Evolutionary conservation across 2,329 filamentous ascomycete species (phyloP).

Genomic region (Colletotrichum tamarilloi): DNA sequence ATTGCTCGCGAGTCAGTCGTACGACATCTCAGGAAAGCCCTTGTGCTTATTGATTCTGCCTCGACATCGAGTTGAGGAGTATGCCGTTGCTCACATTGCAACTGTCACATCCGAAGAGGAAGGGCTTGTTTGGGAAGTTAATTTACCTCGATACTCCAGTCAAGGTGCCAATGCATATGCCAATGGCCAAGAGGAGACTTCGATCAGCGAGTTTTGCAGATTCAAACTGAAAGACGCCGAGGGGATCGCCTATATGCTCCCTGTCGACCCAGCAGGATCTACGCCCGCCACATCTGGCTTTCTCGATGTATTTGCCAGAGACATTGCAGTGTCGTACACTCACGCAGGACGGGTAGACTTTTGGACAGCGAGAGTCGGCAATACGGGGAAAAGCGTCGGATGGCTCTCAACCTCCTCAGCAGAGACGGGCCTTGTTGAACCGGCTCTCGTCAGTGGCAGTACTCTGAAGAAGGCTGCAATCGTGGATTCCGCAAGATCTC

Average conservation of each 20-base stretch:
- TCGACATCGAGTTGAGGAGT: conserved; percentile 64
- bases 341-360: conserved; percentile 79
- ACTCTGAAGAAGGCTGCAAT: conserved; percentile 88
- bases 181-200: conserved; percentile 48
- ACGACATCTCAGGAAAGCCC: conserved; percentile 74
- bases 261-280: conserved; percentile 87
- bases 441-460: conserved; percentile 84
- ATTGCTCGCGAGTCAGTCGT: conserved; percentile 68
- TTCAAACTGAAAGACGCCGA: conserved; percentile 74
- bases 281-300: conserved; percentile 78
- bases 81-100: conserved; percentile 76
- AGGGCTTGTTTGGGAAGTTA: conserved; percentile 85
- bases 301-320: conserved; percentile 85
- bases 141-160: conserved; percentile 62
- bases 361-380: conserved; percentile 83
- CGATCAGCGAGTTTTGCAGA: conserved; percentile 74
- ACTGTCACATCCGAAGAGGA: conserved; percentile 82
- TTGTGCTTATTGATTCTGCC: conserved; percentile 84
- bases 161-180: conserved; percentile 39
- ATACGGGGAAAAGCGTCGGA: conserved; percentile 69
- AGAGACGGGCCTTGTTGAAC: conserved; percentile 79
- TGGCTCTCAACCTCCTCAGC: conserved; percentile 87
- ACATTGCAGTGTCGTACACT: conserved; percentile 89
- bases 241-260: conserved; percentile 75
- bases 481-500: conserved; percentile 78